These are phyloP conservation scores for Cyberlindnera sargentensis DNA, from an alignment of 805 yeast genomes.

Conservation along the genomic window DNA sequence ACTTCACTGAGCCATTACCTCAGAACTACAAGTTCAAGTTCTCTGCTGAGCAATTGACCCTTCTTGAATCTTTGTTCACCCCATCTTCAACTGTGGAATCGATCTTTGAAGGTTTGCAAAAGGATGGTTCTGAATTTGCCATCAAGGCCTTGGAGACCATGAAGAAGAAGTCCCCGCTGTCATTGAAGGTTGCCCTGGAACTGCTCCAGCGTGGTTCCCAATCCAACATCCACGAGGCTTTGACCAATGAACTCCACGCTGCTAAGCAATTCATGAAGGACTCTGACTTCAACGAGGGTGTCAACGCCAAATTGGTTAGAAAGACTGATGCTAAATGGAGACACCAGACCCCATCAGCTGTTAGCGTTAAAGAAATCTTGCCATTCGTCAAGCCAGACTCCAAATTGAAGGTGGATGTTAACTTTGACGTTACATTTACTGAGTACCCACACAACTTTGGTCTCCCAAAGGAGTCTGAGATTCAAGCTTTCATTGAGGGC, in stretches of 20 bases:
- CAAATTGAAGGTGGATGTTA: conserved; percentile 23
- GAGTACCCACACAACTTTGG: conserved; percentile 56
- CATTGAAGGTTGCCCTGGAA: conserved; percentile 65
- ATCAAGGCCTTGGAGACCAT: conserved; percentile 46
- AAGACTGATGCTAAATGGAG: conserved; percentile 53
- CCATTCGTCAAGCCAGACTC: conserved; percentile 26
- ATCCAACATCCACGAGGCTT: conserved; percentile 54
- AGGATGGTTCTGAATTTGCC: conserved; percentile 64
- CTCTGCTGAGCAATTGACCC: conserved; percentile 45
- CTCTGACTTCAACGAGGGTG: conserved; percentile 64
- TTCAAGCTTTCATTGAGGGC: conserved; percentile 64
- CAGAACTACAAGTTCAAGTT: conserved; percentile 52
- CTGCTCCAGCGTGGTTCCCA: conserved; percentile 55
- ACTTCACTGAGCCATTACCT: conserved; percentile 66
- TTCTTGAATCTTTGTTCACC: conserved; percentile 66
- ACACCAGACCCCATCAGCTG: conserved; percentile 36
- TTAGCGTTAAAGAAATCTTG: conserved; percentile 26
- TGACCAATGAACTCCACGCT: conserved; percentile 64
- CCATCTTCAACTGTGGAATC: conserved; percentile 38
- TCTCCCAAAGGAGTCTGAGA: conserved; percentile 64
- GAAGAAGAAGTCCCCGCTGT: conserved; percentile 65
- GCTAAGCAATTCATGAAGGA: conserved; percentile 69
- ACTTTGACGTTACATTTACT: conserved; percentile 31
- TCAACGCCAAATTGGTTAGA: conserved; percentile 53
- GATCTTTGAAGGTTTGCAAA: conserved; percentile 38